Conservation (phyloP, 2,329 filamentous ascomycete genomes). For the Rhexocercosporidium sp. region DNA sequence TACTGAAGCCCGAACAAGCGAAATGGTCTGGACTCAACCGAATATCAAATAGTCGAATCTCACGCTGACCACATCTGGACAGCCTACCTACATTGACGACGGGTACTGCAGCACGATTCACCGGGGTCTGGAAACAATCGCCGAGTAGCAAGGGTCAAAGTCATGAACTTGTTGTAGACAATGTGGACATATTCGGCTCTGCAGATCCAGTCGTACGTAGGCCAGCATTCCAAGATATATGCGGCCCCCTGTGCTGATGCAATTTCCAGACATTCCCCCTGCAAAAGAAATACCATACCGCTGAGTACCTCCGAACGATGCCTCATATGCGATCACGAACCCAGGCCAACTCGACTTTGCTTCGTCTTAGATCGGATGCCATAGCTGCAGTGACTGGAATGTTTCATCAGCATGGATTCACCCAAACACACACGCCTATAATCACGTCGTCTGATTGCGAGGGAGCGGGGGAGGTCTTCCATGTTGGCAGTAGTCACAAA, state of each 20-base stretch:
- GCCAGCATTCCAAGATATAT: conserved; percentile 11
- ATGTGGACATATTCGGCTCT: conserved; percentile 73
- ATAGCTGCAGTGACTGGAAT: conserved; percentile 75
- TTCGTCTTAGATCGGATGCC: conserved; percentile 82
- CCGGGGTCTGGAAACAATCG: conserved; percentile 77
- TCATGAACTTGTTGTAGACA: conserved; percentile 79
- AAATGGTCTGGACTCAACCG: conserved; percentile 31
- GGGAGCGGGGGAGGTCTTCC: conserved; percentile 93
- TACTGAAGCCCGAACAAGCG: conserved; percentile 39
- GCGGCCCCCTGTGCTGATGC: conserved; percentile 27
- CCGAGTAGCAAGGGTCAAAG: conserved; percentile 69
- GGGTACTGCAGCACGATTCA: conserved; percentile 79
- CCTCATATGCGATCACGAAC: conserved; percentile 86
- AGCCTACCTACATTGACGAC: conserved; percentile 70
- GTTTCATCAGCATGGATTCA: conserved; percentile 73
- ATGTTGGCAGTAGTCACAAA: conserved; percentile 51
- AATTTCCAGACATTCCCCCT: conserved; percentile 78
- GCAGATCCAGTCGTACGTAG: conserved; percentile 77
- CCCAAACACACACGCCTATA: conserved; percentile 89
- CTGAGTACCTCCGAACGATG: conserved; percentile 85
- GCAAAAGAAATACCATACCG: conserved; percentile 93
- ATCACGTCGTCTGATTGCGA: conserved; percentile 98
- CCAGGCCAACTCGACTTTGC: conserved; percentile 78
- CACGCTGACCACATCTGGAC: conserved; percentile 25
- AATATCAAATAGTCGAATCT: conserved; percentile 10